These are phyloP conservation scores for Tetracladium setigerum DNA, from an alignment of 495 filamentous ascomycete genomes.

Conservation along the genomic window DNA sequence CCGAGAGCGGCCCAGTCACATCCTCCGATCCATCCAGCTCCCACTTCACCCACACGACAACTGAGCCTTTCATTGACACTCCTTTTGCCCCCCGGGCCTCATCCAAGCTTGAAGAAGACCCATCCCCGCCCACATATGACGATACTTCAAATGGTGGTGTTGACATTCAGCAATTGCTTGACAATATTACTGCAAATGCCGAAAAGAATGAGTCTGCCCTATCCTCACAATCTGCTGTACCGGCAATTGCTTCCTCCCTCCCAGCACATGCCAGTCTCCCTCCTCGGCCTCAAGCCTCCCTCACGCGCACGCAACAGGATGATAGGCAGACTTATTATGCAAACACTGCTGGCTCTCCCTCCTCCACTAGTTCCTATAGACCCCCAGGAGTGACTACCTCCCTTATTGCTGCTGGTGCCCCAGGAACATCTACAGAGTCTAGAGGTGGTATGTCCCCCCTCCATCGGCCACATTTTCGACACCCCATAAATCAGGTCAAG, in stretches of 20 bases:
- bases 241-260: slow-evolving; percentile 28
- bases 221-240: slow-evolving; percentile 24
- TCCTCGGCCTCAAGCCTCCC: slow-evolving; percentile 24
- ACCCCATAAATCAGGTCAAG: slow-evolving; percentile 16
- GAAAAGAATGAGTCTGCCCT: slow-evolving; percentile 24
- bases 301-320: slow-evolving; percentile 39
- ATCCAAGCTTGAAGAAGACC: neutral
- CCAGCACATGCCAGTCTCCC: slow-evolving; percentile 31
- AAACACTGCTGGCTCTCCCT: slow-evolving; percentile 20
- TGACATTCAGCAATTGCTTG: slow-evolving; percentile 43
- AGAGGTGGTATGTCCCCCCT: slow-evolving; percentile 50
- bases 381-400: slow-evolving; percentile 22
- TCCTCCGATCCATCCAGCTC: slow-evolving; percentile 17
- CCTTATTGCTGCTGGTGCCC: slow-evolving; percentile 40
- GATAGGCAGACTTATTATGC: slow-evolving; percentile 21
- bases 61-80: slow-evolving; percentile 14
- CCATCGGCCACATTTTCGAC: slow-evolving; percentile 45
- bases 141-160: slow-evolving; percentile 32
- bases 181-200: slow-evolving; percentile 41
- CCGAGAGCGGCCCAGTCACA: slow-evolving; percentile 6
- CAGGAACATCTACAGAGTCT: slow-evolving; percentile 45
- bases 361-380: slow-evolving; percentile 36
- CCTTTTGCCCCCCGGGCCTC: slow-evolving; percentile 9
- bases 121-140: slow-evolving; percentile 14
- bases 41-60: slow-evolving; percentile 2